Conservation (phyloP, 495 filamentous ascomycete genomes). For the Talaromyces trachyspermus region DNA sequence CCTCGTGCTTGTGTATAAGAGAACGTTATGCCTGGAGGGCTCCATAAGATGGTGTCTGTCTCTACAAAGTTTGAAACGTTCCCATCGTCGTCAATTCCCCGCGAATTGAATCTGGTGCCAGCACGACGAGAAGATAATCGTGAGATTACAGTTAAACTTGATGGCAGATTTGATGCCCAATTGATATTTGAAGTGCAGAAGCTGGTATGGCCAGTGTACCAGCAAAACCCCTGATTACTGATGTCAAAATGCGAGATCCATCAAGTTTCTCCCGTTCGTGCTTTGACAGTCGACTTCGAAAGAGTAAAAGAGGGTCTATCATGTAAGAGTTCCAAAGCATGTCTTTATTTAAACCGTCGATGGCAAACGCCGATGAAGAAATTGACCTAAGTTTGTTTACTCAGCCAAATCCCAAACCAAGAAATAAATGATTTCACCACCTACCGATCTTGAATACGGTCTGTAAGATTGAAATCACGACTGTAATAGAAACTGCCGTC, state of each 20-base stretch:
- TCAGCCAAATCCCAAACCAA: slow-evolving; percentile 31
- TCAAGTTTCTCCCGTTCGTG: slow-evolving; percentile 71
- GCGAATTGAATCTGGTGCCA: slow-evolving; percentile 90
- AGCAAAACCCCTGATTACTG: slow-evolving; percentile 88
- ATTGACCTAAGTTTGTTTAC: slow-evolving; percentile 31
- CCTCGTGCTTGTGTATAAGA: slow-evolving; percentile 91
- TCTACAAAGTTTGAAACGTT: slow-evolving; percentile 92
- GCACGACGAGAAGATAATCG: slow-evolving; percentile 86
- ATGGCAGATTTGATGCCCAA: slow-evolving; percentile 60
- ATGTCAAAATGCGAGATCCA: slow-evolving; percentile 79
- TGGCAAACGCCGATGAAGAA: slow-evolving; percentile 57
- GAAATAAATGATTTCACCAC: slow-evolving; percentile 14
- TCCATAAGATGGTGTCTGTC: slow-evolving; percentile 62
- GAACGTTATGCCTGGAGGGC: slow-evolving; percentile 66
- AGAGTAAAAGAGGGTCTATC: slow-evolving; percentile 85
- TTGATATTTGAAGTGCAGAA: slow-evolving; percentile 43
- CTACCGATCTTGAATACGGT: slow-evolving; percentile 84
- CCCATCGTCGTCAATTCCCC: slow-evolving; percentile 95
- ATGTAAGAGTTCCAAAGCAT: slow-evolving; percentile 98
- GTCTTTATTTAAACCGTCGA: slow-evolving; percentile 76
- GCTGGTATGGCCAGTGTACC: slow-evolving; percentile 76
- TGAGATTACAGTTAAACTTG: slow-evolving; percentile 80
- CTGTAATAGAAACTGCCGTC: slow-evolving; percentile 99
- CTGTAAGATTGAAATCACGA: slow-evolving; percentile 91
- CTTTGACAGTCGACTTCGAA: slow-evolving; percentile 69